Evolutionary conservation across 495 filamentous ascomycete species (phyloP).

Genomic region (Aspergillus avenaceus): DNA sequence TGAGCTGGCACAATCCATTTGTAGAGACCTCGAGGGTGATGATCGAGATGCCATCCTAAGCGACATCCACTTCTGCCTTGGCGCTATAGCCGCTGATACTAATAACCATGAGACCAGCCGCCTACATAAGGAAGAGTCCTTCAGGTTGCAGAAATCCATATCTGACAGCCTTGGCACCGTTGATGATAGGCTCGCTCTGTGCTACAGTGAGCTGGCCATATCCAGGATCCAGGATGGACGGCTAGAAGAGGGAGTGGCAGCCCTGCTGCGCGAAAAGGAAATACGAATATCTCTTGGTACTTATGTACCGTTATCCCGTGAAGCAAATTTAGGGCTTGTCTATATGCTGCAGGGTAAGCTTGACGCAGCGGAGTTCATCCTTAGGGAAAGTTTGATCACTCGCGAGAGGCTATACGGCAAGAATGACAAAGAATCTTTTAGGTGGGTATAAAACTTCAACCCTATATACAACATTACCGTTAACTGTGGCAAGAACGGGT

Average conservation of each 20-base stretch:
- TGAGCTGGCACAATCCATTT: conserved; percentile 9
- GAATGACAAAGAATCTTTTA: conserved; percentile 17
- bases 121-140: conserved; percentile 10
- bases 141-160: conserved; percentile 6
- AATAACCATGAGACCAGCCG: conserved; percentile 8
- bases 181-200: conserved; percentile 14
- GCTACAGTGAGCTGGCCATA: conserved; percentile 9
- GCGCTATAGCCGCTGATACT: conserved; percentile 12
- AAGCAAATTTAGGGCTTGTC: neutral
- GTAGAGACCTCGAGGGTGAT: conserved; percentile 3
- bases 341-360: conserved; percentile 2
- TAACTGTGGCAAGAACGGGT: too few species aligned
- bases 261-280: neutral
- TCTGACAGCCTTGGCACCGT: conserved; percentile 5
- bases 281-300: neutral
- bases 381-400: conserved; percentile 10
- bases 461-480: too few species aligned
- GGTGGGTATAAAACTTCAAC: too few species aligned
- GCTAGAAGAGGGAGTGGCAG: neutral
- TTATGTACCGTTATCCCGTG: neutral
- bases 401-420: conserved; percentile 11
- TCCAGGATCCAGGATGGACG: conserved; percentile 1
- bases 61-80: conserved; percentile 15
- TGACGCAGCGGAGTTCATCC: neutral
- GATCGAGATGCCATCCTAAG: conserved; percentile 18